Conservation (phyloP, 768 basidiomycete species). For the Leccinum uliginosum region DNA sequence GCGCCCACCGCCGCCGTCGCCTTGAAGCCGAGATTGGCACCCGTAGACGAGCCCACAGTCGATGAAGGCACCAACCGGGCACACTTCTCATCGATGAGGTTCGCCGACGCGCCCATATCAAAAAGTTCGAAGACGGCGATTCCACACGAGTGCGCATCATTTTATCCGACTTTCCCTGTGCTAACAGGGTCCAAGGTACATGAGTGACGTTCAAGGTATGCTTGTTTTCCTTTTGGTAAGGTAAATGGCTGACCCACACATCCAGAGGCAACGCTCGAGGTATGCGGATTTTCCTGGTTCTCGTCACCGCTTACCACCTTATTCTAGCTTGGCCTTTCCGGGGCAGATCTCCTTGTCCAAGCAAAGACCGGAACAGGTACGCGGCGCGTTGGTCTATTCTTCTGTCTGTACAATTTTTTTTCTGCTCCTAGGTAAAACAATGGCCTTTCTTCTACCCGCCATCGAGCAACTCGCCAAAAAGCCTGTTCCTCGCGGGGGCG, state of each 20-base stretch:
- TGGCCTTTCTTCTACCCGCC: conserved; percentile 73
- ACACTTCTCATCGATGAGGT: conserved; percentile 27
- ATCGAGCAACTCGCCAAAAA: conserved; percentile 58
- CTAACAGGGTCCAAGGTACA: conserved; percentile 30
- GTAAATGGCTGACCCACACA: not conserved
- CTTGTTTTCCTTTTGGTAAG: not conserved
- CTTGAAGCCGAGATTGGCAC: conserved; percentile 9
- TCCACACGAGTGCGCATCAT: conserved; percentile 37
- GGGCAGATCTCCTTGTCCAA: conserved; percentile 45
- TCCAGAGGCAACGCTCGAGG: conserved; percentile 40
- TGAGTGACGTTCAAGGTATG: conserved; percentile 47
- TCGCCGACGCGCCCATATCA: conserved; percentile 35
- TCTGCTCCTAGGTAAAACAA: conserved; percentile 50
- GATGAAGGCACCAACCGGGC: conserved; percentile 19
- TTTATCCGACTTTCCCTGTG: conserved; percentile 11
- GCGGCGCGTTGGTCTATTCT: not conserved
- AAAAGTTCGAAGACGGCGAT: conserved; percentile 38
- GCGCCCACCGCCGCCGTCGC: conserved; percentile 8
- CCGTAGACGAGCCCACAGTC: conserved; percentile 6
- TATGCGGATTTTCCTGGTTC: conserved; percentile 5
- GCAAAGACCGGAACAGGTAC: conserved; percentile 61
- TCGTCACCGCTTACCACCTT: conserved; percentile 1
- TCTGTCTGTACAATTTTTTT: not conserved
- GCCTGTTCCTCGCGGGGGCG: conserved; percentile 22
- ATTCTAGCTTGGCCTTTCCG: conserved; percentile 36